These are phyloP conservation scores for Gonapodya prolifera DNA, from an alignment of 192 early-diverging fungal genomes.

Conservation along the genomic window DNA sequence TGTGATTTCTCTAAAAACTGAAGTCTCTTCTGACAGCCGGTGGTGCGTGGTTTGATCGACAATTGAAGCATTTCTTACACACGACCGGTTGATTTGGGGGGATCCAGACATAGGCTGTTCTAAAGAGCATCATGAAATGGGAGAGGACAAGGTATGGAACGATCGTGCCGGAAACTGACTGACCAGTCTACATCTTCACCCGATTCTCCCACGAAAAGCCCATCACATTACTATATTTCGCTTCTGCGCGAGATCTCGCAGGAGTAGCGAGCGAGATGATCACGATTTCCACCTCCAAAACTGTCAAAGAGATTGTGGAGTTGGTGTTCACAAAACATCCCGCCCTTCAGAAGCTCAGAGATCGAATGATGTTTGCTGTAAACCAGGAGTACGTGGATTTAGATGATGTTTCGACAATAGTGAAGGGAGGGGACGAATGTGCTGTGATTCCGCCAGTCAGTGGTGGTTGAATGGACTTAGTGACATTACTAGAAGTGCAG, in stretches of 20 bases:
- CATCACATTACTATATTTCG: constrained; percentile 49
- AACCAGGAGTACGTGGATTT: constrained; percentile 52
- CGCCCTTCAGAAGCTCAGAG: constrained; percentile 21
- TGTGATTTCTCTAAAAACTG: no score
- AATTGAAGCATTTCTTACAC: no score
- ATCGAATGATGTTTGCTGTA: constrained; percentile 37
- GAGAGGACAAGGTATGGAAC: no score
- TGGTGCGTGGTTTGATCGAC: no score
- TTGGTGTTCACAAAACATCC: constrained; percentile 17
- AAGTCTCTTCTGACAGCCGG: no score
- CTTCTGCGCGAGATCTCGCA: constrained; percentile 35
- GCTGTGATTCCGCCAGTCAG: constrained; percentile 56
- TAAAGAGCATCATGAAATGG: no score
- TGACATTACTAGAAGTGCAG: background rate
- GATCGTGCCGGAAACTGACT: no score
- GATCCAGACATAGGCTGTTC: no score
- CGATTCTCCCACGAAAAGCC: no score
- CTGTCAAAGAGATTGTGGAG: constrained; percentile 2
- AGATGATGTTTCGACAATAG: constrained; percentile 16
- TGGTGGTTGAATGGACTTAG: constrained; percentile 29
- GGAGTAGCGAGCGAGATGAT: constrained; percentile 26
- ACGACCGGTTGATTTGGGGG: no score
- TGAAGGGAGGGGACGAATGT: constrained; percentile 42
- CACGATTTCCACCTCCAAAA: constrained; percentile 12
- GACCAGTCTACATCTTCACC: no score